Conservation (phyloP, 2,329 filamentous ascomycete species). For the Curvularia eragrostidis region DNA sequence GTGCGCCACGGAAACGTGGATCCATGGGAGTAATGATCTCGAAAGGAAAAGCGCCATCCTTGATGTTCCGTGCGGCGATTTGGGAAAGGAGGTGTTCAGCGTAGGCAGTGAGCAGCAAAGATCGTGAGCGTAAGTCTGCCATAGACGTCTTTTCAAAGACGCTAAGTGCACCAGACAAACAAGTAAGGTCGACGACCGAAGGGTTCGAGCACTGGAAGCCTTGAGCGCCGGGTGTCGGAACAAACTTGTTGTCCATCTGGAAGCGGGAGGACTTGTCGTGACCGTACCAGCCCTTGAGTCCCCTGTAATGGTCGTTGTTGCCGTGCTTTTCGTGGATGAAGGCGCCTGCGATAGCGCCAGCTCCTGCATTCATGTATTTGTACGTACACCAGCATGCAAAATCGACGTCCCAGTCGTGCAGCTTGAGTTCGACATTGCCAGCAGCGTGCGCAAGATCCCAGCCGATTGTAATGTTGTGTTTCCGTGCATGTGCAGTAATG, state of each 20-base stretch:
- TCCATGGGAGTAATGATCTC: slow-evolving; percentile 71
- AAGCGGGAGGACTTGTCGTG: slow-evolving; percentile 78
- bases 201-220: slow-evolving; percentile 89
- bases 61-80: slow-evolving; percentile 31
- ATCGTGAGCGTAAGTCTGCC: slow-evolving; percentile 70
- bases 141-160: slow-evolving; percentile 77
- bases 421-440: slow-evolving; percentile 77
- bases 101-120: slow-evolving; percentile 75
- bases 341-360: slow-evolving; percentile 77
- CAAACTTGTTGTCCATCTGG: slow-evolving; percentile 81
- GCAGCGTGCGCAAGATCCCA: slow-evolving; percentile 90
- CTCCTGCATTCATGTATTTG: slow-evolving; percentile 89
- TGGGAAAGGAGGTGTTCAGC: slow-evolving; percentile 41
- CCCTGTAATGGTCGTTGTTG: slow-evolving; percentile 65
- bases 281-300: slow-evolving; percentile 87
- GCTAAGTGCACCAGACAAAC: slow-evolving; percentile 72
- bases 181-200: slow-evolving; percentile 78
- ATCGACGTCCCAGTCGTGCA: slow-evolving; percentile 90
- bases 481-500: slow-evolving; percentile 79
- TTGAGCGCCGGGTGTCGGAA: slow-evolving; percentile 76
- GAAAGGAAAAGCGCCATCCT: slow-evolving; percentile 45
- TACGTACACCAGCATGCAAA: slow-evolving; percentile 94
- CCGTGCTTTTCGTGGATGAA: slow-evolving; percentile 82
- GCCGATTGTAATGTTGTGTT: slow-evolving; percentile 73
- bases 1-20: slow-evolving; percentile 72